These are phyloP conservation scores for Pseudevernia furfuracea DNA, from an alignment of 495 filamentous ascomycete species.

Conservation along the genomic window DNA sequence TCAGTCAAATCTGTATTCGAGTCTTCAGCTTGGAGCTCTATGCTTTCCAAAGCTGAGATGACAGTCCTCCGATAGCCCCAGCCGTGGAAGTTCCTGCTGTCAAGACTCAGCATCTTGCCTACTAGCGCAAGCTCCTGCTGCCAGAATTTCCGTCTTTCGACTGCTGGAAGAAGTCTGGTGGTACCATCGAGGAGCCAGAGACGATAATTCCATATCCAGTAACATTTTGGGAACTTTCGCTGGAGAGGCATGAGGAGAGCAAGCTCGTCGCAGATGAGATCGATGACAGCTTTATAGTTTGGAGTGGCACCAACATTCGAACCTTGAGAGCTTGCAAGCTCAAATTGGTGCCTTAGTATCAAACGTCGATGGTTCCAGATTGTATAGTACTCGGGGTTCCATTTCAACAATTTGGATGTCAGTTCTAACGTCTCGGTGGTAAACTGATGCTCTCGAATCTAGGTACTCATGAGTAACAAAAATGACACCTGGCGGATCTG, in stretches of 20 bases:
- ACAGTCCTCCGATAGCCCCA: slow-evolving; percentile 87
- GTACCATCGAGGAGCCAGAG: slow-evolving; percentile 73
- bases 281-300: slow-evolving; percentile 43
- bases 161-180: slow-evolving; percentile 49
- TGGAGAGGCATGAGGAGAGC: slow-evolving; percentile 76
- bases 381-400: slow-evolving; percentile 97
- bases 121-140: slow-evolving; percentile 72
- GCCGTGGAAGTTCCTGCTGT: slow-evolving; percentile 91
- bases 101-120: slow-evolving; percentile 74
- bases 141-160: slow-evolving; percentile 61
- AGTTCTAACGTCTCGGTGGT: slow-evolving; percentile 59
- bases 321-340: slow-evolving; percentile 28
- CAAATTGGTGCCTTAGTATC: slow-evolving; percentile 45
- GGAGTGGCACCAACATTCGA: too few species aligned
- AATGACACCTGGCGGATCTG: neutral
- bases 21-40: slow-evolving; percentile 28
- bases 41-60: slow-evolving; percentile 58
- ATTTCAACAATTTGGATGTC: slow-evolving; percentile 69
- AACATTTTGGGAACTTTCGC: slow-evolving; percentile 85
- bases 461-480: slow-evolving; percentile 3
- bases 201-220: slow-evolving; percentile 99
- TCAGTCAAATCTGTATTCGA: slow-evolving; percentile 53
- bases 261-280: slow-evolving; percentile 59
- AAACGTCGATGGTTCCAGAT: slow-evolving; percentile 92
- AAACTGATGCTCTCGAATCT: slow-evolving; percentile 54